Evolutionary conservation across 2,329 filamentous ascomycete species (phyloP).

Genomic region (Karstenula rhodostoma): DNA sequence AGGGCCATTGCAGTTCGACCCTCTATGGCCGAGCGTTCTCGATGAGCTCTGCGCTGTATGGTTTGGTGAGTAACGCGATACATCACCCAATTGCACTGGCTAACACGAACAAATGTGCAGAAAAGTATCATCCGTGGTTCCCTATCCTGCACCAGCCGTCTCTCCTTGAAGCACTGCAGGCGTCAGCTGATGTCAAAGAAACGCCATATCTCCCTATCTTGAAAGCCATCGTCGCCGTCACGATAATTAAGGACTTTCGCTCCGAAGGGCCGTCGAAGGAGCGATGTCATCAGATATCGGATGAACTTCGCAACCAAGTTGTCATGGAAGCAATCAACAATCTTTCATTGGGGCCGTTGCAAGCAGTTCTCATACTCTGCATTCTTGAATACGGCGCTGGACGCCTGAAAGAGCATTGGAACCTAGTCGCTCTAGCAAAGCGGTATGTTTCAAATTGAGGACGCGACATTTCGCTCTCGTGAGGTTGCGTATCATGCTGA

Average conservation of each 20-base stretch:
- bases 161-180: slow-evolving; percentile 26
- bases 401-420: slow-evolving; percentile 44
- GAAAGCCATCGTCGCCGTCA: slow-evolving; percentile 41
- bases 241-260: slow-evolving; percentile 33
- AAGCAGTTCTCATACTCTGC: slow-evolving; percentile 43
- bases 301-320: slow-evolving; percentile 35
- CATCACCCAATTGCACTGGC: not conserved
- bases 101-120: not conserved
- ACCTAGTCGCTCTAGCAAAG: slow-evolving; percentile 44
- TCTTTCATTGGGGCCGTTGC: slow-evolving; percentile 41
- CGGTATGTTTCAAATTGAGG: slow-evolving; percentile 21
- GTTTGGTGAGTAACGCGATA: slow-evolving; percentile 32
- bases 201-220: slow-evolving; percentile 36
- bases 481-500: not conserved
- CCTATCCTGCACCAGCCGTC: slow-evolving; percentile 44
- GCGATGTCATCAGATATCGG: slow-evolving; percentile 28
- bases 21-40: slow-evolving; percentile 21
- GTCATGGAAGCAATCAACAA: slow-evolving; percentile 38
- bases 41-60: slow-evolving; percentile 39
- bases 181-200: slow-evolving; percentile 26
- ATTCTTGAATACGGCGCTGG: slow-evolving; percentile 42
- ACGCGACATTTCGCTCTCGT: not conserved
- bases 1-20: slow-evolving; percentile 23
- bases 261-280: slow-evolving; percentile 30
- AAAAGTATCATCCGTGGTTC: slow-evolving; percentile 49